Conservation (phyloP, 2,329 filamentous ascomycete genomes). For the Parastagonospora avenae region DNA sequence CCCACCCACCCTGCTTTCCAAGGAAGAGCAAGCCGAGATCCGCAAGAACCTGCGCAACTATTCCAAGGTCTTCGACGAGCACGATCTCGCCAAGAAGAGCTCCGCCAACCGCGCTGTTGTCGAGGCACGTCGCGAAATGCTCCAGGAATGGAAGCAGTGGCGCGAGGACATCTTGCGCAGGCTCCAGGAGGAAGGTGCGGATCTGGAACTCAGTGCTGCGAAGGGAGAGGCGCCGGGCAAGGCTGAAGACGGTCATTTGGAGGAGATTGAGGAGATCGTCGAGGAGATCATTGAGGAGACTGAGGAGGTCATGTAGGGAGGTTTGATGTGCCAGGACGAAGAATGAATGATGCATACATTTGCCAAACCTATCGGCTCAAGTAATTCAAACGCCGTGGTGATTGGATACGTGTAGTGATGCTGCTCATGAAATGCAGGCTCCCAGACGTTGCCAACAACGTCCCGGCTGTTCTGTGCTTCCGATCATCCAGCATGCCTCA, state of each 20-base stretch:
- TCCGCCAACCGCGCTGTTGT: conserved; percentile 94
- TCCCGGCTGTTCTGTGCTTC: too few species aligned
- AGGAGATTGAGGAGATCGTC: conserved; percentile 75
- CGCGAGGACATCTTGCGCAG: conserved; percentile 73
- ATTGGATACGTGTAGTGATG: too few species aligned
- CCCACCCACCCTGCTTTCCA: conserved; percentile 85
- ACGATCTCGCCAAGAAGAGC: conserved; percentile 90
- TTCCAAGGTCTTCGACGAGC: conserved; percentile 91
- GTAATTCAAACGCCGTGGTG: too few species aligned
- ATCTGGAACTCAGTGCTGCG: conserved; percentile 62
- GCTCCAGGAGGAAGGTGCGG: conserved; percentile 61
- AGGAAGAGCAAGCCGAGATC: conserved; percentile 96
- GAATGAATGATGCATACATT: not conserved
- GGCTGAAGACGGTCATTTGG: conserved; percentile 56
- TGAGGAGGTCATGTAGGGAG: conserved; percentile 69
- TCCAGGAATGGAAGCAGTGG: conserved; percentile 91
- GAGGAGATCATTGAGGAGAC: conserved; percentile 89
- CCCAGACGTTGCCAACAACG: too few species aligned
- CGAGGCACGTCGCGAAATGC: conserved; percentile 78
- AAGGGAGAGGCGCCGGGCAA: conserved; percentile 46
- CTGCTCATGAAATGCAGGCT: too few species aligned
- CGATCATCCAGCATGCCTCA: too few species aligned
- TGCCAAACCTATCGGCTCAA: too few species aligned
- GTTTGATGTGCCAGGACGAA: not conserved
- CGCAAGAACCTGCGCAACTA: conserved; percentile 99